Conservation (phyloP, 805 yeast species). For the Brettanomyces nanus region DNA sequence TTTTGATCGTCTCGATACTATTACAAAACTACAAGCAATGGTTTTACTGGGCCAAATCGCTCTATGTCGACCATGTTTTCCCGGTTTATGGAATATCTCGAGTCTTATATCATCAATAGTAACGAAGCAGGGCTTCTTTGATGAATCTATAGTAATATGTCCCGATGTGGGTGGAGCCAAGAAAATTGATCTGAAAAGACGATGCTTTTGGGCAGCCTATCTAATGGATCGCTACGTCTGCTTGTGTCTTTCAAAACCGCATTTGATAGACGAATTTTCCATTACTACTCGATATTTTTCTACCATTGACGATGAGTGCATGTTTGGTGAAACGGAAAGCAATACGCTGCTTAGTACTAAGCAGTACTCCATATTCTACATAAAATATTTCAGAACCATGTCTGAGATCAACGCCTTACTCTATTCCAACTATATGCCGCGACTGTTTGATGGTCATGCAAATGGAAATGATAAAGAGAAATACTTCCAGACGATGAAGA, state of each 20-base stretch:
- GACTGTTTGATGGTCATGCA: background rate
- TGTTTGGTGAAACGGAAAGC: background rate
- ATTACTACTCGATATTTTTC: background rate
- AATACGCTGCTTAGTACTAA: background rate
- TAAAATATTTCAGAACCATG: background rate
- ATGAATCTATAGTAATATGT: background rate
- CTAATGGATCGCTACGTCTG: constrained; percentile 1
- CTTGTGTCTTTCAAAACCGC: background rate
- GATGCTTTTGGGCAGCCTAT: constrained; percentile 2
- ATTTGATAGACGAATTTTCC: background rate
- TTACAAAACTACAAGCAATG: background rate
- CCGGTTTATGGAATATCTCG: constrained; percentile 2
- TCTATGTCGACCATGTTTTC: constrained; percentile 1
- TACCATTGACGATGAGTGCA: background rate
- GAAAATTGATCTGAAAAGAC: background rate
- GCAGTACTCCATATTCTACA: background rate
- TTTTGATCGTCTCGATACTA: background rate
- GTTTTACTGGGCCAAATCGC: background rate
- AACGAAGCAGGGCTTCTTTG: background rate
- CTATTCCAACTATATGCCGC: background rate
- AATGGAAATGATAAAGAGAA: background rate
- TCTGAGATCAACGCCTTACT: background rate
- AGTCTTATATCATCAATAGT: background rate
- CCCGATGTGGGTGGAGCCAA: too few relatives aligned
- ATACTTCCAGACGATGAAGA: background rate